Conservation (phyloP, 345 rosid species). For the Gossypium mustelinum region DNA sequence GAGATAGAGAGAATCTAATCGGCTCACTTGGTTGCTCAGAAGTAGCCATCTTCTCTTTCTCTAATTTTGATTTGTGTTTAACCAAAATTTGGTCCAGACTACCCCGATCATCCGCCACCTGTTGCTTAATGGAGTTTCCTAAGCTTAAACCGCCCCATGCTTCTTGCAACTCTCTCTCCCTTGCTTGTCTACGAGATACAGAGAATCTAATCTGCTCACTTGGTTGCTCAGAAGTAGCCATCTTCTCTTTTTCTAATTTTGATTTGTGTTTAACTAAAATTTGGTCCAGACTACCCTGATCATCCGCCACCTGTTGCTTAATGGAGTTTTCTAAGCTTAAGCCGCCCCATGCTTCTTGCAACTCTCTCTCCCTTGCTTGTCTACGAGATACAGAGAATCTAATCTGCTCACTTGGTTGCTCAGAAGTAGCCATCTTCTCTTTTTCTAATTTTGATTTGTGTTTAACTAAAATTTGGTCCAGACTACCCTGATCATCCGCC, state of each 20-base stretch:
- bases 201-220: constrained; percentile 27
- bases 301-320: constrained; percentile 35
- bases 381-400: constrained; percentile 40
- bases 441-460: constrained; percentile 58
- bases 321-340: constrained; percentile 73
- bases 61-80: constrained; percentile 53
- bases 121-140: constrained; percentile 64
- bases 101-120: constrained; percentile 29
- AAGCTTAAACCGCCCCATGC: constrained; percentile 91
- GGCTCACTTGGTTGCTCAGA: constrained; percentile 26
- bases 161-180: constrained; percentile 78
- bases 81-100: constrained; percentile 49
- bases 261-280: constrained; percentile 51
- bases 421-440: constrained; percentile 34
- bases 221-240: constrained; percentile 24
- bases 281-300: constrained; percentile 43
- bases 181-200: constrained; percentile 55
- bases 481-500: constrained; percentile 33
- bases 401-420: constrained; percentile 24
- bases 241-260: constrained; percentile 60
- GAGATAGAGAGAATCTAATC: constrained; percentile 29
- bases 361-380: constrained; percentile 71
- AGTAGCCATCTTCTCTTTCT: constrained; percentile 49
- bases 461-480: constrained; percentile 51
- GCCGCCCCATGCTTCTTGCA: constrained; percentile 92